phyloP scores from a whole-genome alignment of 2,329 filamentous ascomycete genomes.

The Xylaria sp. region DNA sequence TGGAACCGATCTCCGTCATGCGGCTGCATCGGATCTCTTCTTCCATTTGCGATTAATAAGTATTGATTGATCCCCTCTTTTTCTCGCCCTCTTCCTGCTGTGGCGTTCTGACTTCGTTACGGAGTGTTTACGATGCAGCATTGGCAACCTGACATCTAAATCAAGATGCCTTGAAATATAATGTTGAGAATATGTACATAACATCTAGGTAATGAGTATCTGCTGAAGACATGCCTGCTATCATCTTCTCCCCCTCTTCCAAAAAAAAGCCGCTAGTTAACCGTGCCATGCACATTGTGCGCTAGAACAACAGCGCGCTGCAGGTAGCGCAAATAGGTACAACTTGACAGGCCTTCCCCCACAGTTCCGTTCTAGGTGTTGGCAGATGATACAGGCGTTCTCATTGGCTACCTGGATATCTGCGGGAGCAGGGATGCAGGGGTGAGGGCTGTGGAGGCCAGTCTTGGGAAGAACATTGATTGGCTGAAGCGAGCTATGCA shows the following conservation, averaged over 20 bases:
- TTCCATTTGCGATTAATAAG: background rate
- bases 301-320: background rate
- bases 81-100: too few species aligned
- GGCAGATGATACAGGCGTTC: slow-evolving; percentile 3
- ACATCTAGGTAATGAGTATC: too few species aligned
- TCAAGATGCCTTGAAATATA: background rate
- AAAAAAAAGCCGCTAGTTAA: background rate
- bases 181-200: background rate
- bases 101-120: background rate
- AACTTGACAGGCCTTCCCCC: slow-evolving; percentile 12
- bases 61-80: background rate
- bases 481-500: slow-evolving; percentile 11
- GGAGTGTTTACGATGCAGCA: too few species aligned
- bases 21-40: slow-evolving; percentile 26
- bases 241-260: background rate
- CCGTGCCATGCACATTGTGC: background rate
- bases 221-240: background rate
- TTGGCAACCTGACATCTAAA: too few species aligned
- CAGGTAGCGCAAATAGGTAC: background rate
- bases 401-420: slow-evolving; percentile 33
- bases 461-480: slow-evolving; percentile 9
- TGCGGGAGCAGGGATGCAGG: slow-evolving; percentile 29
- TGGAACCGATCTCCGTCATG: slow-evolving; percentile 23
- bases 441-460: slow-evolving; percentile 24
- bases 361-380: slow-evolving; percentile 23